phyloP scores from a whole-genome alignment of 176 grass and related monocot genomes.

The Triticum urartu region DNA sequence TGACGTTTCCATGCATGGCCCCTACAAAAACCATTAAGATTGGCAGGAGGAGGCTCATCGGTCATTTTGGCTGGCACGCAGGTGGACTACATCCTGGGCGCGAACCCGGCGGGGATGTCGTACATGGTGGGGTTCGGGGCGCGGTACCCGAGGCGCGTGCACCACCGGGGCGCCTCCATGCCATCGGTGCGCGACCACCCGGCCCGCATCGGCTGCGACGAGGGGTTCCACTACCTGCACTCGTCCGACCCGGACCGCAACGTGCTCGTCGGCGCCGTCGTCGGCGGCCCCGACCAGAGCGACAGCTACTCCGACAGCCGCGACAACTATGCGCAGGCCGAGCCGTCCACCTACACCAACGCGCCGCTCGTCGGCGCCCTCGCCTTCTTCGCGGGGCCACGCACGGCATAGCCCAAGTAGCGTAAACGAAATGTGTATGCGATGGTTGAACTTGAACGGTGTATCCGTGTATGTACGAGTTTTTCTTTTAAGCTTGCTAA shows the following conservation, averaged over 20 bases:
- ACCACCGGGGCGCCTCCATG: conserved; percentile 60
- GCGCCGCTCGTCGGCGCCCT: conserved; percentile 62
- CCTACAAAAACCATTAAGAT: too few species aligned
- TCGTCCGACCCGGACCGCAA: conserved; percentile 45
- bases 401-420: not conserved
- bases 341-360: conserved; percentile 66
- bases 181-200: conserved; percentile 56
- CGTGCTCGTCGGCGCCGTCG: conserved; percentile 55
- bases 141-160: conserved; percentile 43
- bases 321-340: conserved; percentile 49
- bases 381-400: conserved; percentile 45
- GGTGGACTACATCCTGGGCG: conserved; percentile 75
- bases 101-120: conserved; percentile 43
- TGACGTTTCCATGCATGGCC: too few species aligned
- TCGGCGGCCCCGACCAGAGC: conserved; percentile 37
- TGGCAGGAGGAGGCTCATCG: too few species aligned
- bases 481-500: too few species aligned
- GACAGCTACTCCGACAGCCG: conserved; percentile 44
- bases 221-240: conserved; percentile 55
- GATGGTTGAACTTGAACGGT: too few species aligned
- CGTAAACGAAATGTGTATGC: not conserved
- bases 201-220: conserved; percentile 28
- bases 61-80: too few species aligned
- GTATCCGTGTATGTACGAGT: too few species aligned
- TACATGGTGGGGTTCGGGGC: conserved; percentile 68